Percentiles rank a stretch among this genome's conserved stretches.
These are phyloP conservation scores for Hydnomerulius pinastri DNA, from an alignment of 768 basidiomycete genomes.

Conservation along the genomic window DNA sequence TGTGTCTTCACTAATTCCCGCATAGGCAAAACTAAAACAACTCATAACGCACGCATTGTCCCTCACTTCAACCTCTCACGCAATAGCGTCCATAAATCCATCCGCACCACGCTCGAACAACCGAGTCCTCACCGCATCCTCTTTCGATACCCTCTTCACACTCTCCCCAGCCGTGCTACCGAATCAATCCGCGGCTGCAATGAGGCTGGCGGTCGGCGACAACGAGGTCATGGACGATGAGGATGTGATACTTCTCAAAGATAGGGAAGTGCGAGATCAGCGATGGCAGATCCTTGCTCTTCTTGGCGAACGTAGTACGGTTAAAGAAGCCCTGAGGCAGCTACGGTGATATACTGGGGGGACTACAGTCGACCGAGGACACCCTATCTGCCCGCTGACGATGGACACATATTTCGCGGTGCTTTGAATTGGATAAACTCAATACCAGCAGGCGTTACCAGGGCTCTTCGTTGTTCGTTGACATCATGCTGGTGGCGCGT, in stretches of 20 bases:
- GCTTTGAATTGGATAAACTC: no score
- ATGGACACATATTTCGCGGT: no score
- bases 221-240: constrained; percentile 48
- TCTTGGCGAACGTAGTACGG: constrained; percentile 70
- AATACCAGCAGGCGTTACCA: no score
- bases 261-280: constrained; percentile 66
- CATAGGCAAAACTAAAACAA: constrained; percentile 79
- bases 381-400: not conserved
- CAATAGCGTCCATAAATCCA: constrained; percentile 73
- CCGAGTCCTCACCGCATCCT: constrained; percentile 59
- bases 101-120: constrained; percentile 43
- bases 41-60: constrained; percentile 80
- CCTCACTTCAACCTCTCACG: constrained; percentile 72
- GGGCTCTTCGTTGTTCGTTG: no score
- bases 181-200: constrained; percentile 75
- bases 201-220: constrained; percentile 62
- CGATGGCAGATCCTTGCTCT: constrained; percentile 80
- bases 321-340: constrained; percentile 57
- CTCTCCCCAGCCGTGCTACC: constrained; percentile 77
- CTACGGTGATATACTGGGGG: constrained; percentile 28
- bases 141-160: constrained; percentile 79
- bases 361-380: not conserved
- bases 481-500: no score
- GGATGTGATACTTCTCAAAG: constrained; percentile 54
- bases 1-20: not conserved